Conservation (phyloP, 2,329 filamentous ascomycete genomes). For the Diaporthe citriasiana region DNA sequence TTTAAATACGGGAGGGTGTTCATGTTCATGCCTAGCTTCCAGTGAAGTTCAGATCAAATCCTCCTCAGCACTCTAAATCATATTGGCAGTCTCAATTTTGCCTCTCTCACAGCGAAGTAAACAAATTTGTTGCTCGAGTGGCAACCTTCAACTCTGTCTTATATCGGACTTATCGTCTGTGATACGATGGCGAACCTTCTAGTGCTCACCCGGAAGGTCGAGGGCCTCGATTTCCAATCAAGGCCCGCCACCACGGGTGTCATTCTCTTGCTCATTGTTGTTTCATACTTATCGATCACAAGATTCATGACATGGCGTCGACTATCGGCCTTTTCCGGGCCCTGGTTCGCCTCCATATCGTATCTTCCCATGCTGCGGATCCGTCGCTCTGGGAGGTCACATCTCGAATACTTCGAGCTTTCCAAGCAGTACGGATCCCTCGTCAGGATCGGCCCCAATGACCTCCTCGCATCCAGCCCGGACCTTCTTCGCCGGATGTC, state of each 20-base stretch:
- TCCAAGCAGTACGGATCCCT: constrained; percentile 37
- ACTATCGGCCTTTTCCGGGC: constrained; percentile 33
- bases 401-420: constrained; percentile 33
- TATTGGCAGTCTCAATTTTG: neutral
- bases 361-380: constrained; percentile 36
- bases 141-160: neutral
- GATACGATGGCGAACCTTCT: constrained; percentile 27
- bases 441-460: constrained; percentile 39
- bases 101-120: neutral
- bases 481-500: constrained; percentile 39
- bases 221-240: constrained; percentile 1
- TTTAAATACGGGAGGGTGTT: constrained; percentile 33
- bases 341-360: constrained; percentile 31
- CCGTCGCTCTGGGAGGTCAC: constrained; percentile 25
- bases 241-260: neutral
- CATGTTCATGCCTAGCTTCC: constrained; percentile 25
- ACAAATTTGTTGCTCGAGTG: constrained; percentile 12
- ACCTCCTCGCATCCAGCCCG: constrained; percentile 37
- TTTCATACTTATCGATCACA: constrained; percentile 22
- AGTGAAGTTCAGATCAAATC: constrained; percentile 26
- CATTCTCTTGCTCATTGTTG: constrained; percentile 1
- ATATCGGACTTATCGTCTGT: neutral
- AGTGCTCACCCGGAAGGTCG: constrained; percentile 18
- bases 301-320: constrained; percentile 37
- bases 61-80: constrained; percentile 24